Percentiles rank a stretch among this genome's conserved stretches.
phyloP scores from a whole-genome alignment of 148 eudicot species.

The Cornus kousa region DNA sequence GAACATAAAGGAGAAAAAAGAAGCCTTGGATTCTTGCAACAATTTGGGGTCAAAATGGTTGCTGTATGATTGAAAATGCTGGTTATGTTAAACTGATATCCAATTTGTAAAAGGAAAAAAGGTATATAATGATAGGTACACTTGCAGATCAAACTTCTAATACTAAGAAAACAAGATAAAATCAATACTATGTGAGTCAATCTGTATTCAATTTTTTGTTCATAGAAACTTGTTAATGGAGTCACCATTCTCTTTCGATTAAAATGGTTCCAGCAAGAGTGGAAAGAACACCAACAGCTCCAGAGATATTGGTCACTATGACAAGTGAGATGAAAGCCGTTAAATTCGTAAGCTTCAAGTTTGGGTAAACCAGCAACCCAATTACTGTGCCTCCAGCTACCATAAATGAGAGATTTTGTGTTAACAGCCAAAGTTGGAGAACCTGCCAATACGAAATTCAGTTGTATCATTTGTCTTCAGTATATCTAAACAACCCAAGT shows the following conservation, averaged over 20 bases:
- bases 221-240: neutral
- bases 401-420: slow-evolving; percentile 73
- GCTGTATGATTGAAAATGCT: neutral
- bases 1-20: neutral
- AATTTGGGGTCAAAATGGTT: neutral
- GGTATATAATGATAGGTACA: neutral
- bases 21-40: neutral
- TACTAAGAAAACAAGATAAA: neutral
- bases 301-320: slow-evolving; percentile 55
- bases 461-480: neutral
- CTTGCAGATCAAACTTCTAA: neutral
- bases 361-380: slow-evolving; percentile 41
- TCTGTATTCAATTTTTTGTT: neutral
- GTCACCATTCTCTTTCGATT: slow-evolving; percentile 95
- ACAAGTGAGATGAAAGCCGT: slow-evolving; percentile 48
- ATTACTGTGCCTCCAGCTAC: slow-evolving; percentile 77
- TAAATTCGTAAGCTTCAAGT: slow-evolving; percentile 32
- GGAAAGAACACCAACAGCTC: slow-evolving; percentile 86
- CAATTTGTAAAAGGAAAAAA: neutral
- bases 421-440: slow-evolving; percentile 67
- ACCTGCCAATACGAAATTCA: slow-evolving; percentile 40
- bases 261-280: slow-evolving; percentile 93
- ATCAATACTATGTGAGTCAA: neutral
- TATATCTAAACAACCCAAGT: neutral
- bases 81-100: neutral